These are phyloP conservation scores for Pachyrhizus erosus DNA, from an alignment of 306 rosid species.

Conservation along the genomic window DNA sequence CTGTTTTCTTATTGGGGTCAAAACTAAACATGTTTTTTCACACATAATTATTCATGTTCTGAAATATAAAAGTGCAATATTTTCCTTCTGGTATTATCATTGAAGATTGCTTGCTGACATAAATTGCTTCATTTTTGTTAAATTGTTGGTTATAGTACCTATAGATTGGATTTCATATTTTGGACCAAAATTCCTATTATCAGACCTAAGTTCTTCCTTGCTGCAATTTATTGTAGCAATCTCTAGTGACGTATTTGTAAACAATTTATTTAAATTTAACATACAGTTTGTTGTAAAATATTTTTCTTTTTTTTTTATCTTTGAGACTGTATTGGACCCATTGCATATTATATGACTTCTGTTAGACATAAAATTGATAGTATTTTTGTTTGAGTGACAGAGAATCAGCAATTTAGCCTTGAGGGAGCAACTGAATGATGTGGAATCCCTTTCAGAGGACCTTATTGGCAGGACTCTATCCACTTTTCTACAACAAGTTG, in stretches of 20 bases:
- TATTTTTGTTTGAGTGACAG: conserved; percentile 48
- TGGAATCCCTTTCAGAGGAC: conserved; percentile 70
- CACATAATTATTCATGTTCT: conserved; percentile 7
- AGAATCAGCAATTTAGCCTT: conserved; percentile 61
- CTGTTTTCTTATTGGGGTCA: conserved; percentile 11
- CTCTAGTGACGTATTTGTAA: background rate
- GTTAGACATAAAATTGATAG: conserved; percentile 37
- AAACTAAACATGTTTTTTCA: background rate
- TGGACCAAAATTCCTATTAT: background rate
- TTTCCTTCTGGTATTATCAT: background rate
- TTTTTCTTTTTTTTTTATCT: background rate
- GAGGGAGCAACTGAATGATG: conserved; percentile 70
- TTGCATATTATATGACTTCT: background rate
- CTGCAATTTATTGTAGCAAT: background rate
- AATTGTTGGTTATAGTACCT: conserved; percentile 4
- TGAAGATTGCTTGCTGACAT: background rate
- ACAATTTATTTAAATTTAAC: background rate
- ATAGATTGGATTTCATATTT: conserved; percentile 18
- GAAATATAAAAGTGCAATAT: conserved; percentile 9
- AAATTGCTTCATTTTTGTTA: conserved; percentile 4
- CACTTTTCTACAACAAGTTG: conserved; percentile 74
- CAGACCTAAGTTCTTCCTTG: background rate
- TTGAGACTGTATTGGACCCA: background rate
- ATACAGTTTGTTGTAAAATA: background rate
- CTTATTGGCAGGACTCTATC: conserved; percentile 63